phyloP scores from a whole-genome alignment of 2,329 filamentous ascomycete genomes.

The Fusarium tjaetaba region DNA sequence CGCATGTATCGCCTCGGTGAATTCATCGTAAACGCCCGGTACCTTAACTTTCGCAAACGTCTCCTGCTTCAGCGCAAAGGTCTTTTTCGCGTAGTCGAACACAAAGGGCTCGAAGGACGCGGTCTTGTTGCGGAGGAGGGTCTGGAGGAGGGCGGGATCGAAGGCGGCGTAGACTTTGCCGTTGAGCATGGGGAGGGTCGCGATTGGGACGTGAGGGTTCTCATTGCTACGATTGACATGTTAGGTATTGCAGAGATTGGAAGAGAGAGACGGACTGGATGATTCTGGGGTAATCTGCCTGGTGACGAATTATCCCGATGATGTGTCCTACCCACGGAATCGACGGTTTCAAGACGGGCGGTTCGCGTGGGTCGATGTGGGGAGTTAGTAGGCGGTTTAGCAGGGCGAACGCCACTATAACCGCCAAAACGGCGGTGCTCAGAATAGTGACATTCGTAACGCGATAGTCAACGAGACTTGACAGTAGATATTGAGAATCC shows the following conservation, averaged over 20 bases:
- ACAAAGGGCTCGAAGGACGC: constrained; percentile 56
- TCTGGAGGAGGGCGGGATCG: constrained; percentile 51
- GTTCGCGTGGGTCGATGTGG: constrained; percentile 51
- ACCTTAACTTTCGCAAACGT: constrained; percentile 40
- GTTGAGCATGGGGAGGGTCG: constrained; percentile 56
- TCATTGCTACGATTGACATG: constrained; percentile 28
- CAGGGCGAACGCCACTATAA: constrained; percentile 14
- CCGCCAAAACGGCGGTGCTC: constrained; percentile 17
- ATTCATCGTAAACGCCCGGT: constrained; percentile 35
- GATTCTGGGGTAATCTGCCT: constrained; percentile 49
- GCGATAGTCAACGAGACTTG: constrained; percentile 8
- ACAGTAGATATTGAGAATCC: background rate
- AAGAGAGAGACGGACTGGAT: constrained; percentile 48
- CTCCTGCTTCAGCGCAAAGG: constrained; percentile 49
- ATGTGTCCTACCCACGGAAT: constrained; percentile 59
- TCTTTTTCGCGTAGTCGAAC: constrained; percentile 49
- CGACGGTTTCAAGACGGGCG: constrained; percentile 51
- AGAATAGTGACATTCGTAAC: constrained; percentile 48
- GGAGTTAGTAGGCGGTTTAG: constrained; percentile 31
- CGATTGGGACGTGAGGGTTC: constrained; percentile 47
- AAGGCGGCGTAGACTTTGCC: constrained; percentile 57
- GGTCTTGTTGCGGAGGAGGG: constrained; percentile 52
- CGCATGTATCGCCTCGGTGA: constrained; percentile 47
- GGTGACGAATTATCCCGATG: constrained; percentile 52
- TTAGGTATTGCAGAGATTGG: background rate